phyloP scores from a whole-genome alignment of 1,284 basidiomycete genomes.

The Tremellales sp. region DNA sequence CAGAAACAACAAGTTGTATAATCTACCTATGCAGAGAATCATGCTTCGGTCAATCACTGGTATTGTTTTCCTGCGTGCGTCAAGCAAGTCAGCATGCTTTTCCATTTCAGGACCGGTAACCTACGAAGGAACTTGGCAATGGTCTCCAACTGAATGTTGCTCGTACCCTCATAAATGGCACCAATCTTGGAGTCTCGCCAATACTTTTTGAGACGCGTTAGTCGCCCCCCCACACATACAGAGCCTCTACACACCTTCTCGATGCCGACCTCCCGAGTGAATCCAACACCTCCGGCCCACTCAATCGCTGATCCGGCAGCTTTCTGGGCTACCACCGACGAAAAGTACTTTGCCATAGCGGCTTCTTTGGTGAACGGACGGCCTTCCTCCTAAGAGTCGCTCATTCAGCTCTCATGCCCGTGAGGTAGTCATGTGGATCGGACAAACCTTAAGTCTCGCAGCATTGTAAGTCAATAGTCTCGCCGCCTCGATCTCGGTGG shows the following conservation, averaged over 20 bases:
- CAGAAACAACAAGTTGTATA: no score
- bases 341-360: slow-evolving; percentile 92
- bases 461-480: slow-evolving; percentile 94
- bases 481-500: slow-evolving; percentile 87
- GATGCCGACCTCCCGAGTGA: slow-evolving; percentile 89
- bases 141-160: slow-evolving; percentile 94
- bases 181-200: slow-evolving; percentile 95
- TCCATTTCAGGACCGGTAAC: slow-evolving; percentile 9
- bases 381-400: slow-evolving; percentile 70
- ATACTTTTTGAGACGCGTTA: slow-evolving; percentile 58
- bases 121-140: slow-evolving; percentile 77
- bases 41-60: slow-evolving; percentile 8
- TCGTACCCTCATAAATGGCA: slow-evolving; percentile 92
- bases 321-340: slow-evolving; percentile 81
- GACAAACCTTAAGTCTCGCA: slow-evolving; percentile 62
- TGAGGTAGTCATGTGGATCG: no score
- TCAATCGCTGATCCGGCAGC: slow-evolving; percentile 89
- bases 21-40: background rate
- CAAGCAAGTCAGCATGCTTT: background rate
- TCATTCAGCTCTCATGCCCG: background rate
- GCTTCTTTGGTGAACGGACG: slow-evolving; percentile 84
- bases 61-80: slow-evolving; percentile 15
- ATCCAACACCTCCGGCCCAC: slow-evolving; percentile 90
- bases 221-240: background rate
- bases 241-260: slow-evolving; percentile 79